Base-by-base conservation (phyloP, 176 grass and related monocot species). In the Melocanna baccifera region DNA sequence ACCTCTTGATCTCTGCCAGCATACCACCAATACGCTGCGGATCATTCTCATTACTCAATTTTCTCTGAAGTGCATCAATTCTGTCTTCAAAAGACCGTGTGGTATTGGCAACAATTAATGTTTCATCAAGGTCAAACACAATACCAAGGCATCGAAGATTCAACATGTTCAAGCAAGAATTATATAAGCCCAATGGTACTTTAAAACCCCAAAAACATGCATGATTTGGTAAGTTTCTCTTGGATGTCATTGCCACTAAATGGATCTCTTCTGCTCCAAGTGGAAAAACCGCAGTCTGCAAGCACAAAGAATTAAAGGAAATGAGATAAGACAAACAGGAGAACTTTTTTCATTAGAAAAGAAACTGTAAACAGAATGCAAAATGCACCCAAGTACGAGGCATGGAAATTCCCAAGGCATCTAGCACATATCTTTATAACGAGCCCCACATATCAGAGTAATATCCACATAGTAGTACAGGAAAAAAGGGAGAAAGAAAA, bases 71-170 rank as follows among this genome's bases (percentile, higher is more conserved):
- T n/a, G 73, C 87, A 85, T 98, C 93, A 76, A 98, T 95, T 84
- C 91, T 89, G 71, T 98, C 93, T 78, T 98, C 96, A 75, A 95
- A 98, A 50, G 93, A 93, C 40, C 93, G 93, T 39, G 85, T 87
- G 64, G 96, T 98, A 85, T 92, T 93, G 72, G 96, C 93, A 59
- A 98, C 91, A 79, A 98, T 58, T 74, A 98, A 90, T 64, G 96
- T 98, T 75, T 98, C 96, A 87, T 98, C 96, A 75, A 98, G 89
- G 76, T 98, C 96, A 88, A 98, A 95, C 67, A 98, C 96, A 71
- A 98, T 98, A 68, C 89, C 91, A n/a, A 98, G 91, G 87, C 96
- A 98, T 20, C 96, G 84, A 63, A 92, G 89, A 81, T 98, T 95
- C 86, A 98, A 83, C 93, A 98, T 95, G 15, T 83, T 86, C 81